phyloP scores from a whole-genome alignment of 371 early-diverging fungal species.

The Lichtheimia corymbifera region DNA sequence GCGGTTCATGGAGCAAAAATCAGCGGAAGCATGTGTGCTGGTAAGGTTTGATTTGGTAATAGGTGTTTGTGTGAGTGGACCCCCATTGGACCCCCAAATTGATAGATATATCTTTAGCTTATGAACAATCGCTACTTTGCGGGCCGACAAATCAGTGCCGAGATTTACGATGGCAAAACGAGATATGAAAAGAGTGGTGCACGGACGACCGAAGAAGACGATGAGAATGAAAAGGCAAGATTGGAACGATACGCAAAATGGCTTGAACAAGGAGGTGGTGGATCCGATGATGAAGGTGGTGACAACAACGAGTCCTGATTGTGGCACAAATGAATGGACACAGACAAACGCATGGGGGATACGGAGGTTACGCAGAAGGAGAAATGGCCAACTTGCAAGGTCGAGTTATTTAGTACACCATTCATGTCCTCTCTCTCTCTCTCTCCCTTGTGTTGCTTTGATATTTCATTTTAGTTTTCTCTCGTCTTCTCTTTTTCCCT shows the following conservation, averaged over 20 bases:
- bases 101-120: constrained; percentile 43
- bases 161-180: constrained; percentile 78
- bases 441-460: constrained; percentile 1
- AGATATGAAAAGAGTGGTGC: constrained; percentile 58
- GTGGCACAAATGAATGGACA: constrained; percentile 1
- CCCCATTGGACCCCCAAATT: not conserved
- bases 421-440: not conserved
- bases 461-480: constrained; percentile 5
- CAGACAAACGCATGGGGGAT: constrained; percentile 11
- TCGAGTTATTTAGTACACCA: constrained; percentile 1
- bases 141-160: constrained; percentile 80
- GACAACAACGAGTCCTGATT: not conserved
- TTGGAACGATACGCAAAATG: constrained; percentile 81
- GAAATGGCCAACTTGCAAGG: constrained; percentile 8
- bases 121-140: constrained; percentile 94
- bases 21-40: constrained; percentile 81
- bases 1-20: constrained; percentile 78
- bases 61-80: no score
- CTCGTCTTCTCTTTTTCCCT: constrained; percentile 4
- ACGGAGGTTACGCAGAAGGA: constrained; percentile 5
- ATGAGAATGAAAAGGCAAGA: constrained; percentile 69
- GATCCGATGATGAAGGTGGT: constrained; percentile 17
- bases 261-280: constrained; percentile 59
- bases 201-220: constrained; percentile 58
- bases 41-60: constrained; percentile 33